These are phyloP conservation scores for Austroboletus niveus DNA, from an alignment of 1,284 basidiomycete species.

Conservation along the genomic window DNA sequence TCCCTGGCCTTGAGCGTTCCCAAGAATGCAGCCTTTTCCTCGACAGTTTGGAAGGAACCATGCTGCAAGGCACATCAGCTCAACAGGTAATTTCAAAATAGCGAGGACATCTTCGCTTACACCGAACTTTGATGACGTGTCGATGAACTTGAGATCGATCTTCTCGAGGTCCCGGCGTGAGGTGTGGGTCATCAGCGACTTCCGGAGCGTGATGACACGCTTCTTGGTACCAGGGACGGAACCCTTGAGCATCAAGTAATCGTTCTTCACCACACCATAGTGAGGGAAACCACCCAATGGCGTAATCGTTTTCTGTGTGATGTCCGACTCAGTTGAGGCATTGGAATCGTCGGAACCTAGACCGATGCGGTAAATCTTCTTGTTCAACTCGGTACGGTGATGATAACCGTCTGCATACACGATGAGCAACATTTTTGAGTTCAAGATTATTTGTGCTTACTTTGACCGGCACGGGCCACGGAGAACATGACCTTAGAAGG, in stretches of 20 bases:
- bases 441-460: conserved; percentile 43
- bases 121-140: conserved; percentile 94
- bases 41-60: conserved; percentile 92
- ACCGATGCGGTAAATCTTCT: conserved; percentile 98
- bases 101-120: conserved; percentile 43
- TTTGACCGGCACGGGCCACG: conserved; percentile 99
- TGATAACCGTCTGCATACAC: conserved; percentile 85
- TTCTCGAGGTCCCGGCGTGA: conserved; percentile 92
- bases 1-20: conserved; percentile 84
- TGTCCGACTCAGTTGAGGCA: conserved; percentile 91
- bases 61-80: conserved; percentile 50
- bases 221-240: conserved; percentile 96
- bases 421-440: conserved; percentile 14
- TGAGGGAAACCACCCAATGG: conserved; percentile 99
- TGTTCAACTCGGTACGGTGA: conserved; percentile 97
- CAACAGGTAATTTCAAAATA: background rate
- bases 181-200: conserved; percentile 86
- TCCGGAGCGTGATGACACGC: conserved; percentile 93
- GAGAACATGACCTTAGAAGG: conserved; percentile 99
- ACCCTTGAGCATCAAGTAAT: conserved; percentile 96
- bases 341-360: conserved; percentile 79
- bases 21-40: conserved; percentile 94
- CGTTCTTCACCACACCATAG: conserved; percentile 98
- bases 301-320: conserved; percentile 94
- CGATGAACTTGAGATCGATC: conserved; percentile 98